Conservation (phyloP, 2,329 filamentous ascomycete species). For the Cyphellophora europaea region DNA sequence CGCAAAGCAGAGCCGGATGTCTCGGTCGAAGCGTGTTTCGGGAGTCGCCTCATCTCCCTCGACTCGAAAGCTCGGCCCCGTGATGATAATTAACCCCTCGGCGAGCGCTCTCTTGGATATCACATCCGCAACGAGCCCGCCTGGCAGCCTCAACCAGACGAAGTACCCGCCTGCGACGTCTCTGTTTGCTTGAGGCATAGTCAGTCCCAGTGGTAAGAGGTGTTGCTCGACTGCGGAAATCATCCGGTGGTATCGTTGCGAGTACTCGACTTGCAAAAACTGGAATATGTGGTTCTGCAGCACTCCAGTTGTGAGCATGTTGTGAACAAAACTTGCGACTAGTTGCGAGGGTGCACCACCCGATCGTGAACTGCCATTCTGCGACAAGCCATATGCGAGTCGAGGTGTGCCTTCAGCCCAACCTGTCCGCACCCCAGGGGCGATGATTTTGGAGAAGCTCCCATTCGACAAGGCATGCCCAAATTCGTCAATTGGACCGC, state of each 20-base stretch:
- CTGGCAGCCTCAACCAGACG: constrained; percentile 64
- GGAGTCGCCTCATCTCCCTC: constrained; percentile 43
- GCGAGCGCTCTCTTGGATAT: constrained; percentile 52
- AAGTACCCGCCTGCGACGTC: constrained; percentile 72
- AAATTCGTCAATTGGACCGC: constrained; percentile 53
- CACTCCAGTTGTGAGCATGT: constrained; percentile 42
- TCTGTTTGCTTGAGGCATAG: constrained; percentile 25
- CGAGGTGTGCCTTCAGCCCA: constrained; percentile 69
- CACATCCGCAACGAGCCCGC: constrained; percentile 40
- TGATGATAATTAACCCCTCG: constrained; percentile 59
- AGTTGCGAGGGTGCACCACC: constrained; percentile 54
- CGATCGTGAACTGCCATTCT: constrained; percentile 48
- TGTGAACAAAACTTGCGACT: constrained; percentile 46
- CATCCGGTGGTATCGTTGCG: constrained; percentile 44
- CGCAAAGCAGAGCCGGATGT: constrained; percentile 60
- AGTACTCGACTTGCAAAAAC: constrained; percentile 48
- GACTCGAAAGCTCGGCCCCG: constrained; percentile 62
- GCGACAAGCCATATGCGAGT: constrained; percentile 49
- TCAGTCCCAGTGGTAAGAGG: constrained; percentile 58
- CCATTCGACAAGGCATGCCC: constrained; percentile 80
- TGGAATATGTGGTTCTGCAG: constrained; percentile 45
- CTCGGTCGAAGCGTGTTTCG: constrained; percentile 46
- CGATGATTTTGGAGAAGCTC: constrained; percentile 80
- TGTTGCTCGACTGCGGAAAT: constrained; percentile 49
- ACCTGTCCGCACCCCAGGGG: constrained; percentile 73